phyloP scores from a whole-genome alignment of 306 rosid genomes.

The Crotalaria pallida region DNA sequence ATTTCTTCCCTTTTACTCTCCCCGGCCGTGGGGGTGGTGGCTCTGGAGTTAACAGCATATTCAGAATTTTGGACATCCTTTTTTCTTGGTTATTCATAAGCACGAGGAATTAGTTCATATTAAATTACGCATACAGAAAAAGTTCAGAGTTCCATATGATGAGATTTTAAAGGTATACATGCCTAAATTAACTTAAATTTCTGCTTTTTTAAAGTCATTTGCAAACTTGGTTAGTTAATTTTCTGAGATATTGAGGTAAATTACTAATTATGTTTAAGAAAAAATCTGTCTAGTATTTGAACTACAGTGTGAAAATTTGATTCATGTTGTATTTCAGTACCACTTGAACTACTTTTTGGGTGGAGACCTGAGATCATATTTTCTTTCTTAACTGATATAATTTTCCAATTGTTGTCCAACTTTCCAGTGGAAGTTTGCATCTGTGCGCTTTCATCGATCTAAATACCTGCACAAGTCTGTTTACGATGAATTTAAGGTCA shows the following conservation, averaged over 20 bases:
- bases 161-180: constrained; percentile 70
- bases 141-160: constrained; percentile 72
- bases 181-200: background rate
- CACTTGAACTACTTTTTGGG: background rate
- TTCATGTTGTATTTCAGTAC: background rate
- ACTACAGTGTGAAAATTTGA: background rate
- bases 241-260: background rate
- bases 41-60: constrained; percentile 48
- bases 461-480: too few species aligned
- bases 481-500: too few species aligned
- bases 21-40: background rate
- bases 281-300: background rate
- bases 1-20: background rate
- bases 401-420: too few species aligned
- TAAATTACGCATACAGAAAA: constrained; percentile 71
- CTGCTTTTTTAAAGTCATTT: background rate
- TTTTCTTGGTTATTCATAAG: constrained; percentile 73
- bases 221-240: background rate
- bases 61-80: constrained; percentile 91
- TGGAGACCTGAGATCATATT: background rate
- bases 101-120: constrained; percentile 78
- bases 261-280: background rate
- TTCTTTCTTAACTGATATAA: too few species aligned
- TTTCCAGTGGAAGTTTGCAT: too few species aligned
- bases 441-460: too few species aligned